Evolutionary conservation across 2,329 filamentous ascomycete genomes (phyloP), one percentile per base, ranked within the genome.

Genomic region (Ciborinia camelliae): DNA sequence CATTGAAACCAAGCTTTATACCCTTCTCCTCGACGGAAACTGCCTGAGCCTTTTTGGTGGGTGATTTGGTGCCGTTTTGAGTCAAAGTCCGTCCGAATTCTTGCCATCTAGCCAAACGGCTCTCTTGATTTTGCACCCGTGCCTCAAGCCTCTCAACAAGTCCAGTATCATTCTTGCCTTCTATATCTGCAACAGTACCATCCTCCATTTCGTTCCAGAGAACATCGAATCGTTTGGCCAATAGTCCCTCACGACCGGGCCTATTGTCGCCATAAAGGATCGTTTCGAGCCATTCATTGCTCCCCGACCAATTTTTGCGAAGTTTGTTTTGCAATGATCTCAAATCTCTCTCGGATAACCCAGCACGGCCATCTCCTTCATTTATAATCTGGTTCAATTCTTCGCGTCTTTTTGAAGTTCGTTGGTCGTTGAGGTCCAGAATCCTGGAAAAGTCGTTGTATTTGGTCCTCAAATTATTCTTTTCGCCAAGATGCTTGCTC

Each of bases 261-360:
- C 79, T 79, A 26, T 80, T 79, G 53, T 91, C 88, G 2, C 90
- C 90, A 59, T 88, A 81, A 0, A 95, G 75, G 26, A 97, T 78
- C 2, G 85, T 81, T 55, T 91, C 84, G 71, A 91, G 82, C 88
- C 92, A 94, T 64, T 85, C 83, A 66, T 88, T 84, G 71, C 88
- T 86, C 2, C 91, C 92, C 18, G 90, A 81, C 92, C 92, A 97
- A 69, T 92, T 91, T 67, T 87, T 86, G 43, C 83, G 81, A 37
- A 92, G 78, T 2, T 83, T 81, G 50, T 83, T 84, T 70, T 87
- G 82, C 64, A 91, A 78, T 4, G 77, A 74, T 47, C 81, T 77
- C 75, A 8, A 81, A 68, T 32, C 63, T 64, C 57, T 48, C 20
- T 67, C 58, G 10, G 67, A 68, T 28, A 71, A 65, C 3, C 68